Conservation (phyloP, 1,284 basidiomycete species). For the Lignosus rhinocerotis region DNA sequence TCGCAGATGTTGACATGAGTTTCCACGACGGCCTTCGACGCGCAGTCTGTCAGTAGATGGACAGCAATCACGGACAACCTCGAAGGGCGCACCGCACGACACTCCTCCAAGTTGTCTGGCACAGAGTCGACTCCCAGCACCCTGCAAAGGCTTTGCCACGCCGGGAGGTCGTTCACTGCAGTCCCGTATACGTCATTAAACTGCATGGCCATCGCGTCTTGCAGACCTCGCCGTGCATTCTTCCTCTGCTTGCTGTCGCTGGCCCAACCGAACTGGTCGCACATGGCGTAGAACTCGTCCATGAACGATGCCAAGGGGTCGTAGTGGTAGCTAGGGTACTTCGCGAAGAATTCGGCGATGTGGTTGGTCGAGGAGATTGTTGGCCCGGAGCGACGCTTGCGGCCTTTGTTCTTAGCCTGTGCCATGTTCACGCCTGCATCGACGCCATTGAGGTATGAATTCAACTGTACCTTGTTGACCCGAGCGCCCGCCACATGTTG, state of each 20-base stretch:
- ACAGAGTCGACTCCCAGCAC: background rate
- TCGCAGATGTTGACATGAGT: constrained; percentile 40
- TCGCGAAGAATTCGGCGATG: constrained; percentile 11
- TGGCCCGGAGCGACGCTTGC: background rate
- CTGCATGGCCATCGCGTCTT: constrained; percentile 1
- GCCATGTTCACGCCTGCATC: too few species aligned
- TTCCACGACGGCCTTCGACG: background rate
- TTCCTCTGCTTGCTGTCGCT: background rate
- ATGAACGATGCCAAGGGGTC: constrained; percentile 1
- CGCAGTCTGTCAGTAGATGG: background rate
- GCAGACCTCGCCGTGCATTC: constrained; percentile 10
- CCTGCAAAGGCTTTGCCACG: background rate
- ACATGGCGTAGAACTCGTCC: constrained; percentile 12
- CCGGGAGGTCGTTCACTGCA: background rate
- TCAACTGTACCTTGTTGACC: too few species aligned
- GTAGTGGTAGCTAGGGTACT: constrained; percentile 1
- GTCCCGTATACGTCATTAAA: constrained; percentile 86
- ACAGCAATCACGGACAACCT: background rate
- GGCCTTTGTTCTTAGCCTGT: background rate
- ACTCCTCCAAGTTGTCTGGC: background rate
- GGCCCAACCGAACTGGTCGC: background rate
- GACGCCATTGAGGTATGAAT: too few species aligned
- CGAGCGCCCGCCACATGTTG: background rate
- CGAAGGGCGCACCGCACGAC: background rate
- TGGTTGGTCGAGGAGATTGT: background rate